Base-by-base conservation (phyloP, 2,329 filamentous ascomycete species). In the Dactylellina haptotyla region DNA sequence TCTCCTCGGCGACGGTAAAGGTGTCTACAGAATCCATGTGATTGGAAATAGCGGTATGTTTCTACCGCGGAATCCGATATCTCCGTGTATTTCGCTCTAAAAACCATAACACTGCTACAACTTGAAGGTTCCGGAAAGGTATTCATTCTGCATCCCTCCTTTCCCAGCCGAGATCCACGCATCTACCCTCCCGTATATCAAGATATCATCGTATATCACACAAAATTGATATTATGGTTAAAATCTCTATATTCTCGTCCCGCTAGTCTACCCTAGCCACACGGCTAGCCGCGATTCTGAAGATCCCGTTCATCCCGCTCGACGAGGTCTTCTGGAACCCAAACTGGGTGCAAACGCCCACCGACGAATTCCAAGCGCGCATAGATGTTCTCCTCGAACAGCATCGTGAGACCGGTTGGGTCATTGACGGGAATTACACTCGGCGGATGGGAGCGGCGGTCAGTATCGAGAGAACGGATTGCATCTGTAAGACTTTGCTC, bases 41-140 rank as follows among this genome's bases (percentile, higher is more conserved):
- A 71, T 71, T 41, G 66, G 66, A 30, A 71, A 71, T 23, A 71
- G 66, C 32, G 66, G 66, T 71, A 64, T 8, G 65, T 54, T 8
- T 23, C 10, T 18, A n/a, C n/a, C n/a, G n/a, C n/a, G n/a, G n/a
- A n/a, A n/a, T n/a, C n/a, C n/a, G n/a, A 54, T 23, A n/a, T 2
- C 28, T 54, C 18, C 4, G 16, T 20, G 18, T 25, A 12, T 41
- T 25, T 56, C 32, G 14, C 18, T 41, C 37, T n/a, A 12, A 12
- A 1, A n/a, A 23, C 41, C 32, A 4, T 37, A 54, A 20, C 4
- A 26, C 16, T 37, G 1, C 6, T 16, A 20, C 4, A 20, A 10
- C 10, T 30, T 20, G 3, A 62, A 70, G 66, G 66, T 12, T 51
- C 50, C 14, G 66, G 66, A 28, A 71, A 71, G 58, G 66, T 71